Percentiles rank a stretch among this genome's conserved stretches.
Conservation (phyloP, 2,329 filamentous ascomycete genomes). For the Colletotrichum higginsianum region DNA sequence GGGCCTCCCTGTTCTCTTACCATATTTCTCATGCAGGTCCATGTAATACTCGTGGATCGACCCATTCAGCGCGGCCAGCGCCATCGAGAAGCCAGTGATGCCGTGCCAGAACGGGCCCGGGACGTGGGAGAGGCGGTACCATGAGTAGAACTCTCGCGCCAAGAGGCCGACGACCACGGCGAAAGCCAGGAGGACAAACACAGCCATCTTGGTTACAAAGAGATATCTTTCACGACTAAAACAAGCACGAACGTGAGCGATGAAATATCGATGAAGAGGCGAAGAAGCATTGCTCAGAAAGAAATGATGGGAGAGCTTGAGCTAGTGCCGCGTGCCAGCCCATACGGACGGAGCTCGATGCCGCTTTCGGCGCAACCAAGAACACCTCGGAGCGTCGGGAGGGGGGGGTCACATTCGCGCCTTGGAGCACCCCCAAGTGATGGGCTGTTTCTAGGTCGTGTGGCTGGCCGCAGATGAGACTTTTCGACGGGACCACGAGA, state of each 20-base stretch:
- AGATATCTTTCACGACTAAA: neutral
- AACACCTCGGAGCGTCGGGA: neutral
- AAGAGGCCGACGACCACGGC: conserved; percentile 8
- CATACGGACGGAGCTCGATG: conserved; percentile 6
- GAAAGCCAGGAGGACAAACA: neutral
- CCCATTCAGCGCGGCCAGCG: conserved; percentile 36
- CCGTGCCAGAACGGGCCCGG: conserved; percentile 52
- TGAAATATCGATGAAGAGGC: neutral
- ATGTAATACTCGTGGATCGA: conserved; percentile 33
- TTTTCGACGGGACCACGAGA: conserved; percentile 5
- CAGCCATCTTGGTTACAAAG: neutral
- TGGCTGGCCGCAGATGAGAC: conserved; percentile 11
- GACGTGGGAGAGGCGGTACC: conserved; percentile 52
- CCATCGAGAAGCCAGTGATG: conserved; percentile 51
- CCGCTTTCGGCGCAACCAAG: conserved; percentile 22
- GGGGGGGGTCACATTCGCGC: neutral
- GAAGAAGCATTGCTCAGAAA: neutral
- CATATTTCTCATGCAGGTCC: conserved; percentile 36
- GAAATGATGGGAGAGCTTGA: conserved; percentile 16
- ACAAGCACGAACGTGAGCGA: neutral
- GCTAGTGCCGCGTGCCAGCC: conserved; percentile 31
- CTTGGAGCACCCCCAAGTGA: conserved; percentile 7
- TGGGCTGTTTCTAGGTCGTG: neutral
- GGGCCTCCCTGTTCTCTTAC: neutral
- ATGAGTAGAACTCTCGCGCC: conserved; percentile 34